Conservation (phyloP, 176 grass and related monocot genomes). For the Aechmea fasciata region DNA sequence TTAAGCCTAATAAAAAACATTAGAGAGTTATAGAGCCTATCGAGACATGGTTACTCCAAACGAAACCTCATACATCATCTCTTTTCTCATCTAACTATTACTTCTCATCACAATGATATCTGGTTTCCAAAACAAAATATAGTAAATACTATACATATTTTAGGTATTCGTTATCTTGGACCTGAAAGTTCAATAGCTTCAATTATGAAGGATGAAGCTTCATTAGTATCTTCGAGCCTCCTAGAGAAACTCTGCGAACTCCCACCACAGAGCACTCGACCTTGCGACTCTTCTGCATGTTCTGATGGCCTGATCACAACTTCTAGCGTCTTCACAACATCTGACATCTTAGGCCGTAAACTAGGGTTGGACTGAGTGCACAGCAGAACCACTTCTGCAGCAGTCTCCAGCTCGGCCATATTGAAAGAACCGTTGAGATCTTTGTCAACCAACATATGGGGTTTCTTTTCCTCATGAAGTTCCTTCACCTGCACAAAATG, state of each 20-base stretch:
- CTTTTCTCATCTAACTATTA: no score
- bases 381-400: conserved; percentile 58
- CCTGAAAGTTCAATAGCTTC: conserved; percentile 91
- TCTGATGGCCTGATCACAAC: conserved; percentile 39
- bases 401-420: conserved; percentile 46
- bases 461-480: conserved; percentile 60
- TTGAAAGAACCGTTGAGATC: conserved; percentile 61
- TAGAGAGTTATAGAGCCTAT: no score
- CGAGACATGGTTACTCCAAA: no score
- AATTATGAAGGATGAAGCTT: conserved; percentile 90
- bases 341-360: conserved; percentile 84
- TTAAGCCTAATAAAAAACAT: no score
- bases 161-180: conserved; percentile 46
- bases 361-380: conserved; percentile 79
- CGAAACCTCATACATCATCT: no score
- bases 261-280: conserved; percentile 28
- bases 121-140: conserved; percentile 6
- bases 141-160: conserved; percentile 29
- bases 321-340: conserved; percentile 80
- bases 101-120: background rate
- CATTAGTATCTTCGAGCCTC: conserved; percentile 67
- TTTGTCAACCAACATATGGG: conserved; percentile 54
- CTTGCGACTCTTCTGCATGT: conserved; percentile 36
- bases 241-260: conserved; percentile 64
- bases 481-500: conserved; percentile 50